Evolutionary conservation across 2,329 filamentous ascomycete genomes (phyloP), one percentile per base, ranked within the genome.

Genomic region (Colletotrichum sp.): DNA sequence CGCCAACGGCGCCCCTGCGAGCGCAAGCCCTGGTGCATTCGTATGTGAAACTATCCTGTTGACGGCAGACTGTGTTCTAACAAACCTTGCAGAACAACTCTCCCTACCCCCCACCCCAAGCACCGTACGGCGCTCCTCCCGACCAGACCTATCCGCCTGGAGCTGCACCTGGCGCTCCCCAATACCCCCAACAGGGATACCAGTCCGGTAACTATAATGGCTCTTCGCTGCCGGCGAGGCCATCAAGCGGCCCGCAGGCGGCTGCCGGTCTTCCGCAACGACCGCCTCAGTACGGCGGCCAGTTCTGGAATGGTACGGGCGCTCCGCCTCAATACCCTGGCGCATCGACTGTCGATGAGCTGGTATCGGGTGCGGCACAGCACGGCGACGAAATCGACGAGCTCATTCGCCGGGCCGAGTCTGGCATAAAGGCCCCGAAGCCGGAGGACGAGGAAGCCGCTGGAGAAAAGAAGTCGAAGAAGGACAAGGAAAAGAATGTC

Each of bases 381-480:
- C 85, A 77, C 49, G 89, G 89, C 70, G 92, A 93, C 81, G 91
- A 93, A 77, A 93, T 94, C 80, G 92, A 94, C 81, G 88, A 92
- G 80, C 83, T 93, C 78, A 93, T 93, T 79, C 89, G 92, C 67
- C 91, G 91, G 87, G 92, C 91, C 3, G 91, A 93, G 82, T 90
- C 90, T 8, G 90, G 91, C 64, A 90, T 92, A 79, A 89, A 88
- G 80, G 88, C 88, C 10, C 83, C 84, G 60, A 87, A 88, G 71
- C 81, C 82, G 18, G 81, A 84, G 9, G 83, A 84, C 5, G 82
- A 76, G 28, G 74, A 76, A 30, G 82, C 85, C 6, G 83, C 83
- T 1, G 87, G 85, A 67, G 93, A 94, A 83, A 94, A 93, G 87
- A 92, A 92, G 81, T 85, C 85, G 21, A 94, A 94, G 89, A 94